phyloP scores from a whole-genome alignment of 2,329 filamentous ascomycete species.

The Pestalotiopsis sp. region DNA sequence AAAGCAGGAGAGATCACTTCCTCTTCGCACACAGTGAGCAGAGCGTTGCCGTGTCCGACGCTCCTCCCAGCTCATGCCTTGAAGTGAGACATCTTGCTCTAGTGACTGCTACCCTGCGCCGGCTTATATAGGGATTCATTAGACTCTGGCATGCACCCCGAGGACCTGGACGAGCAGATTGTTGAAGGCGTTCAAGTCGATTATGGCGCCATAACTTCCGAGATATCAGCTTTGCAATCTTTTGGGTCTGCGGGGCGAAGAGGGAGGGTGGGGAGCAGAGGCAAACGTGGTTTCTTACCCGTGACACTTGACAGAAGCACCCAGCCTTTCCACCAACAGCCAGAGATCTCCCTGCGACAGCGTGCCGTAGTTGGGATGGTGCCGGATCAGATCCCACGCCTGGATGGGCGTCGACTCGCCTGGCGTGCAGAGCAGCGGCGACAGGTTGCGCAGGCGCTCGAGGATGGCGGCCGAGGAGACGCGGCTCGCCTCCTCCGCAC shows the following conservation, averaged over 20 bases:
- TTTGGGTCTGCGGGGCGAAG: neutral
- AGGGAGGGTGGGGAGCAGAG: neutral
- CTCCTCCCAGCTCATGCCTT: too few species aligned
- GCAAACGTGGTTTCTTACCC: neutral
- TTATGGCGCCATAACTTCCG: neutral
- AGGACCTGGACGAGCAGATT: neutral
- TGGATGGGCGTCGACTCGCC: constrained; percentile 6
- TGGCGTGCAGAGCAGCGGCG: neutral
- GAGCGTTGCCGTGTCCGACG: too few species aligned
- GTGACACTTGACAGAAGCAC: neutral
- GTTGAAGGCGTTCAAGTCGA: neutral
- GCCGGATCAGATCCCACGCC: constrained; percentile 1
- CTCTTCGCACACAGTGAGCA: too few species aligned
- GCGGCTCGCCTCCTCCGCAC: neutral
- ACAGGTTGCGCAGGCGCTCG: constrained; percentile 1
- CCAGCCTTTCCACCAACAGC: neutral
- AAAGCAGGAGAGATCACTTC: too few species aligned
- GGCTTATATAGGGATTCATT: too few species aligned
- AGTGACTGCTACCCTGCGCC: too few species aligned
- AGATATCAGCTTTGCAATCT: neutral
- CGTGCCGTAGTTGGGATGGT: neutral
- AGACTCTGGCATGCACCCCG: neutral
- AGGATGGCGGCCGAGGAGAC: constrained; percentile 7
- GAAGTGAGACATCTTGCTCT: too few species aligned
- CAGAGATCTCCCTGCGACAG: neutral